Evolutionary conservation across 768 basidiomycete genomes (phyloP), one percentile per base, ranked within the genome.

Genomic region (Terana coerulea): DNA sequence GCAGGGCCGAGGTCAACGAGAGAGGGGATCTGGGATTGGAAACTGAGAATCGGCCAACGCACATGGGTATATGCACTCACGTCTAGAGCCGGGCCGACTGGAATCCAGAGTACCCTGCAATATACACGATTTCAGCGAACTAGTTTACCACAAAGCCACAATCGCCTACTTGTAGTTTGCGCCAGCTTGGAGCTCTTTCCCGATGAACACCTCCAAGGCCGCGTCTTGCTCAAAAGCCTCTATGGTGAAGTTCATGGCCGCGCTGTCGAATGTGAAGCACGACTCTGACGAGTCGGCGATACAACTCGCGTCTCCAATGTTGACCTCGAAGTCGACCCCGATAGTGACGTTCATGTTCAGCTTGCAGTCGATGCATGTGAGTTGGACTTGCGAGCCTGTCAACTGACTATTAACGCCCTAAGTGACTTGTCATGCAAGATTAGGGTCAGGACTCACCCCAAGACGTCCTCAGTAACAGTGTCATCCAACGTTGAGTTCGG

Each of bases 201-300:
- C 52, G 6, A 53, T 22, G 12, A 48, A 40, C 3, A 53, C 37
- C 29, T 53, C 52, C 4, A 53, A 30, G 14, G 37, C 44, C 2
- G 45, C 45, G 14, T 37, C 12, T 25, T 53, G 52, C 25, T 47
- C 52, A 22, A 53, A 53, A 9, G 47, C 41, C 7, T 46, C 45
- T 1, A 53, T 22, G 2, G 52, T 53, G 7, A 53, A 25, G 46
- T 53, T 53, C 37, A 53, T 46, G 9, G 36, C 25, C 1, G 52
- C 52, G 37, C 28, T 41, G 17, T 39, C 48, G 2, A 53, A 30
- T 3, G 45, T 53, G 31, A 47, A 53, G 26, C 52, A 53, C 15
- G n/a, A 12, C 17, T 31, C 35, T 17, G 17, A 17, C n/a, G 46
- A 15, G 5, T 17, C 44, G 24, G 26, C 34, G 25, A 47, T n/a